A percentile compares a stretch with the other conserved stretches of the same genome.
Conservation (phyloP, 1,284 basidiomycete species). For the Malassezia cuniculi region DNA sequence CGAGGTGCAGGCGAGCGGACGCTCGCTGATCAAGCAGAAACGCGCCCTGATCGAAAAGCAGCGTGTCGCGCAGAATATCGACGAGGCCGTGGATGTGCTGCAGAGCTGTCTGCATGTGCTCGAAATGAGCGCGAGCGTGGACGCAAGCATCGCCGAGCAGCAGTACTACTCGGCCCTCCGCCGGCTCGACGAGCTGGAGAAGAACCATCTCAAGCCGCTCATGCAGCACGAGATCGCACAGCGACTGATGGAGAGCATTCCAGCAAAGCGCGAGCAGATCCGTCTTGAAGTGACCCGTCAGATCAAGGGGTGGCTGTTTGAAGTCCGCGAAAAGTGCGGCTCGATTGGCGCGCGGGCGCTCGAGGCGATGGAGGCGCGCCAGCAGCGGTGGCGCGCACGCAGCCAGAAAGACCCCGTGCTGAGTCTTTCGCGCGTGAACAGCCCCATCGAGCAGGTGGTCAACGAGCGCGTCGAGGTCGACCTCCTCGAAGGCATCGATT, state of each 20-base stretch:
- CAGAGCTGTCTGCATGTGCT: constrained; percentile 82
- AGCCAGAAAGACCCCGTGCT: constrained; percentile 34
- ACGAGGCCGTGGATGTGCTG: constrained; percentile 86
- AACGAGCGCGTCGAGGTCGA: constrained; percentile 90
- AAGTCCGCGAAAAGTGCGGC: constrained; percentile 76
- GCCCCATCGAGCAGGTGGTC: constrained; percentile 80
- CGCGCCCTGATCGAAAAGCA: constrained; percentile 59
- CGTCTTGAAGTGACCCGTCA: constrained; percentile 85
- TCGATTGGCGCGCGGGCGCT: constrained; percentile 77
- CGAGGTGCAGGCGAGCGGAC: constrained; percentile 48
- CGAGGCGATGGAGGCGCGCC: constrained; percentile 74
- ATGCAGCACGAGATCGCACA: constrained; percentile 85
- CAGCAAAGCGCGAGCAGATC: constrained; percentile 73
- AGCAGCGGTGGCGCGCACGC: constrained; percentile 62
- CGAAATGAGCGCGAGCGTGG: constrained; percentile 85
- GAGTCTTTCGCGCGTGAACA: constrained; percentile 71
- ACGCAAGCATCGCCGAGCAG: constrained; percentile 73
- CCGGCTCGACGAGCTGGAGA: constrained; percentile 54
- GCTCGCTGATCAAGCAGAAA: constrained; percentile 27
- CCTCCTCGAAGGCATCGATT: constrained; percentile 87
- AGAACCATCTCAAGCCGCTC: constrained; percentile 67
- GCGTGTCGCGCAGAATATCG: constrained; percentile 80
- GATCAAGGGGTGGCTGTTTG: constrained; percentile 91
- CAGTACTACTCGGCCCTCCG: constrained; percentile 87
- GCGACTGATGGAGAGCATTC: constrained; percentile 77